Base-by-base conservation (phyloP, 768 basidiomycete genomes). In the Mycena alexandri region DNA sequence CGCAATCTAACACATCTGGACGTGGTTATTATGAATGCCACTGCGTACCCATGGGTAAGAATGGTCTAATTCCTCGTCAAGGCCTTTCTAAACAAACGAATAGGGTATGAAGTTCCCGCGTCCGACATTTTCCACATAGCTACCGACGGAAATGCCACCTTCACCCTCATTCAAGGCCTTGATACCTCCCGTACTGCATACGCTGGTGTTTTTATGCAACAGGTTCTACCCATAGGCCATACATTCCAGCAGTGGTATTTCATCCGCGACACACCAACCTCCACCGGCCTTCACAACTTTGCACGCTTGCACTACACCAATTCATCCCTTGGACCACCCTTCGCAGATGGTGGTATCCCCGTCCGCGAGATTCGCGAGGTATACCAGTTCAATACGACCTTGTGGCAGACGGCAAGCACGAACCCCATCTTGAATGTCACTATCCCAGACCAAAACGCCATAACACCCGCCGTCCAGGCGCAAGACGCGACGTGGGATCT, bases 161-260 rank as follows among this genome's bases (percentile, higher is more conserved):
- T 65, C 24, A 59, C 64, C 9, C 51, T 65, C 51, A 34, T 65
- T 42, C 42, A 65, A 59, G 64, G 64, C 16, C 14, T 16, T 11
- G 64, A 65, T 65, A 10, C 8, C 14, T 10, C 64, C 11, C 33
- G 5, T 21, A 34, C 16, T 12, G 16, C 64, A 0, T 59, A 59
- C 25, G 64, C 64, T 14, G 57, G 64, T n/a, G 64, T 65, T 1
- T 53, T 59, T 19, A 65, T 65, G 48, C 57, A 65, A 16, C 57
- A 65, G 10, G 50, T 59, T 11, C n/a, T 65, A 9, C 57, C 63
- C 33, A 48, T 65, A 29, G 64, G 64, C n/a, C 64, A 65, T 43
- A 59, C 64, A 9, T 59, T 65, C 36, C 64, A 65, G 33, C 64
- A 65, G 34, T 65, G 64, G 64, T 65, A 65, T 33, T 65, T 65